Evolutionary conservation across 495 filamentous ascomycete genomes (phyloP).

Genomic region (Penicillium parvum): DNA sequence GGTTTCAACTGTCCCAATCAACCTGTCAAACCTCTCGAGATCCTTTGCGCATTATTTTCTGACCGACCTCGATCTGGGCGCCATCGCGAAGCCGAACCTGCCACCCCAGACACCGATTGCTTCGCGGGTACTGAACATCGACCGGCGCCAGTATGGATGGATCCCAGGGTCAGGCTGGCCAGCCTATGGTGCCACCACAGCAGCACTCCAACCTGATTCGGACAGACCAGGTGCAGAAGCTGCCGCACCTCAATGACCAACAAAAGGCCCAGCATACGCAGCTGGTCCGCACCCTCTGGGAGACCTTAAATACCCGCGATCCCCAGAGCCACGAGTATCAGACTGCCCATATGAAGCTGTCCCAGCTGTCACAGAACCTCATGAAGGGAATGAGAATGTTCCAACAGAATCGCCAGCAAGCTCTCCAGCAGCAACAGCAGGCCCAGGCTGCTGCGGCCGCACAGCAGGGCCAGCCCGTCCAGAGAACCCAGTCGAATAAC

Average conservation of each 20-base stretch:
- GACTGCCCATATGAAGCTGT: constrained; percentile 59
- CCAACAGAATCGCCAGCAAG: constrained; percentile 42
- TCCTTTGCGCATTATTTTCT: background rate
- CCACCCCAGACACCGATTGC: background rate
- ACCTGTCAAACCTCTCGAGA: background rate
- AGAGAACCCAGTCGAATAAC: constrained; percentile 37
- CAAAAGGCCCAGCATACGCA: constrained; percentile 64
- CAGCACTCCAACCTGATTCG: constrained; percentile 48
- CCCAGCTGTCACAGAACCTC: constrained; percentile 60
- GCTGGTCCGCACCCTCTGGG: constrained; percentile 58
- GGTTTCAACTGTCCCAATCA: background rate
- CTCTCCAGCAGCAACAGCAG: constrained; percentile 27
- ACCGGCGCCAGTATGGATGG: constrained; percentile 30
- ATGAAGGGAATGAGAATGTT: constrained; percentile 51
- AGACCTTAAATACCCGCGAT: constrained; percentile 54
- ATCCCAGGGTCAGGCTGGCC: constrained; percentile 27
- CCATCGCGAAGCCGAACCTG: background rate
- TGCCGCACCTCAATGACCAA: constrained; percentile 49
- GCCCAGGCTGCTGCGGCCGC: constrained; percentile 20
- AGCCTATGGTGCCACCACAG: constrained; percentile 32
- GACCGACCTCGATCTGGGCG: background rate
- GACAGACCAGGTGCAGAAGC: constrained; percentile 49
- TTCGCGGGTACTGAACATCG: background rate
- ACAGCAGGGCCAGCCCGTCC: constrained; percentile 33
- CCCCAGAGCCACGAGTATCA: constrained; percentile 53